phyloP scores from a whole-genome alignment of 768 basidiomycete species.

The Leccinellum albellum region DNA sequence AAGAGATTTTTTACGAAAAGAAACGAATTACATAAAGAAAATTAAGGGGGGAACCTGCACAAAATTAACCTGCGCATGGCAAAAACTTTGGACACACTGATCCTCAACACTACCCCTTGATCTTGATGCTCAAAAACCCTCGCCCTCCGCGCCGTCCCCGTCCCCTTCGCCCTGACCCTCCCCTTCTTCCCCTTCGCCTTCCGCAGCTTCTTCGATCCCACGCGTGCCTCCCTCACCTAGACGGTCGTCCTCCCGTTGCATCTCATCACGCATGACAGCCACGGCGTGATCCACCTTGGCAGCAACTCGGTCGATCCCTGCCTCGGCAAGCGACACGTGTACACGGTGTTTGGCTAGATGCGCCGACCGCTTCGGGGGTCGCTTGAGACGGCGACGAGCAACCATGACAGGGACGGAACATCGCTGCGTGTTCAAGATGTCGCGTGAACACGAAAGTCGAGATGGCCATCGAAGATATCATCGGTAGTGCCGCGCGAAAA shows the following conservation, averaged over 20 bases:
- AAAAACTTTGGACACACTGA: neutral
- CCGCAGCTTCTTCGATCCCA: constrained; percentile 22
- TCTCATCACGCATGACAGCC: constrained; percentile 73
- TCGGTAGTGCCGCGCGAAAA: neutral
- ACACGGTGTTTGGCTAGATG: constrained; percentile 78
- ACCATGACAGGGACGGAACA: constrained; percentile 98
- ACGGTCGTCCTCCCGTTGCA: constrained; percentile 61
- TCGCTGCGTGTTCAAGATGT: constrained; percentile 46
- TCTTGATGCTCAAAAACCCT: constrained; percentile 27
- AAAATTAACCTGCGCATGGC: neutral
- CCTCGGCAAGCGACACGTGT: constrained; percentile 82
- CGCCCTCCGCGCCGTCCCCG: constrained; percentile 29
- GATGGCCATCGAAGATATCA: neutral
- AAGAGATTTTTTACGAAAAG: neutral
- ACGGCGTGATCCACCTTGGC: constrained; percentile 84
- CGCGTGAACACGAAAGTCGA: neutral
- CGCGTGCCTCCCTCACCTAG: constrained; percentile 12
- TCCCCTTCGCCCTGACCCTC: constrained; percentile 13
- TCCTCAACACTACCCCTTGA: constrained; percentile 14
- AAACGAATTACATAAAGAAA: neutral
- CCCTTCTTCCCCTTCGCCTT: constrained; percentile 24
- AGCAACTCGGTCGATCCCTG: constrained; percentile 82
- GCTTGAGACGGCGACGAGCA: constrained; percentile 84
- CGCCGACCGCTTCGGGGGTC: constrained; percentile 76
- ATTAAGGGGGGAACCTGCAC: too few relatives aligned